These are phyloP conservation scores for Bryoerythrophyllum caledonicum DNA, from an alignment of 225 moss, liverwort and hornwort species.

Conservation along the genomic window DNA sequence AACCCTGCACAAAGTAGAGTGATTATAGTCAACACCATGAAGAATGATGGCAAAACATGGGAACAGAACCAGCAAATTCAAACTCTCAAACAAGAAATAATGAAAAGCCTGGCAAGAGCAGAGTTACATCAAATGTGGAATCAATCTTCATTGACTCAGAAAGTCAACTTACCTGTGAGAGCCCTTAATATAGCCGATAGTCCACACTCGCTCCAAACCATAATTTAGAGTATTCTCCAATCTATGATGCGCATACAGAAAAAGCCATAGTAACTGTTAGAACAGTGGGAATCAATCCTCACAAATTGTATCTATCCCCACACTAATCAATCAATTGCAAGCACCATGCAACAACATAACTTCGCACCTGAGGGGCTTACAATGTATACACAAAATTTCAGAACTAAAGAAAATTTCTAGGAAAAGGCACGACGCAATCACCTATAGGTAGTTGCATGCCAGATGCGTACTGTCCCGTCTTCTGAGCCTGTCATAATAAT, in stretches of 20 bases:
- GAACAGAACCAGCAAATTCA: background rate
- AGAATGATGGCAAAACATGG: background rate
- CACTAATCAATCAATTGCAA: background rate
- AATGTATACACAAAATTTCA: background rate
- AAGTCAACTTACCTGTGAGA: slow-evolving; percentile 62
- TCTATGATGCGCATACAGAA: slow-evolving; percentile 31
- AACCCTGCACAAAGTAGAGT: slow-evolving; percentile 48
- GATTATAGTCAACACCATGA: background rate
- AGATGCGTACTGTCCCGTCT: slow-evolving; percentile 89
- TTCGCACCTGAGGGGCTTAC: background rate
- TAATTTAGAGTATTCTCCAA: slow-evolving; percentile 91
- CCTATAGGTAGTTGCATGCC: slow-evolving; percentile 94
- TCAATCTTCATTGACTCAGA: background rate
- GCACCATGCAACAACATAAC: background rate
- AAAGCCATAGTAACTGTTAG: background rate
- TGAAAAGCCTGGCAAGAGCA: background rate
- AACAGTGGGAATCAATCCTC: background rate
- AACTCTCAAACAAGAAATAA: background rate
- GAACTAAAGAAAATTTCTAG: background rate
- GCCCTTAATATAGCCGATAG: slow-evolving; percentile 74
- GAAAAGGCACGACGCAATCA: slow-evolving; percentile 13
- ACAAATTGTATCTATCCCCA: background rate
- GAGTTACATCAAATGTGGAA: background rate
- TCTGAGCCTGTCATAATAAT: slow-evolving; percentile 89
- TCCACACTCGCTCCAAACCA: slow-evolving; percentile 92